Conservation (phyloP, 768 basidiomycete species). For the Lentinula aciculospora region DNA sequence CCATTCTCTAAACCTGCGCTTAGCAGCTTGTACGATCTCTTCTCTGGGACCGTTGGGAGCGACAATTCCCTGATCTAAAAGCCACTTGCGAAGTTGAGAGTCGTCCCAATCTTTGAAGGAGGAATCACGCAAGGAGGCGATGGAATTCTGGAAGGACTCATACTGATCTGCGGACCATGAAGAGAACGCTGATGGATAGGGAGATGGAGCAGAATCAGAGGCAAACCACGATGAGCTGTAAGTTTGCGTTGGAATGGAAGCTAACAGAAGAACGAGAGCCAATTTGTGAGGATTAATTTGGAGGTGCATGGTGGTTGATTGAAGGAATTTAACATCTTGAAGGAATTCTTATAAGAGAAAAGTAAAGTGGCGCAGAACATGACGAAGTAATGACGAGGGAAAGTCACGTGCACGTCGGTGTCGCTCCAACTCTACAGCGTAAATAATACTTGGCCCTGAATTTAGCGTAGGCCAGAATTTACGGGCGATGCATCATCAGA, state of each 20-base stretch:
- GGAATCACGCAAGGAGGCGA: constrained; percentile 50
- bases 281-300: not conserved
- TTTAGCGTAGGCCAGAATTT: not conserved
- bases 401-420: not conserved
- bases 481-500: too few species aligned
- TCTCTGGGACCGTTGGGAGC: constrained; percentile 76
- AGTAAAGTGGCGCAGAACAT: not conserved
- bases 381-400: not conserved
- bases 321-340: not conserved
- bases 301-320: not conserved
- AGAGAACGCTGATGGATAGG: constrained; percentile 12
- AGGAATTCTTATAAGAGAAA: not conserved
- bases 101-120: constrained; percentile 85
- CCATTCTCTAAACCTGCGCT: constrained; percentile 60
- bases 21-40: constrained; percentile 73
- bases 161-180: constrained; percentile 65
- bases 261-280: not conserved
- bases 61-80: constrained; percentile 84
- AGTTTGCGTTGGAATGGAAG: not conserved
- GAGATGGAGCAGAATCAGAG: not conserved
- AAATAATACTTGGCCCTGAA: not conserved
- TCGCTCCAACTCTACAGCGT: too few species aligned
- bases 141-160: constrained; percentile 54
- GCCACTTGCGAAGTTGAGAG: constrained; percentile 70
- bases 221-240: not conserved